Percentiles rank a stretch among this genome's conserved stretches.
Evolutionary conservation across 768 basidiomycete genomes (phyloP).

Genomic region (Atractiella rhizophila): DNA sequence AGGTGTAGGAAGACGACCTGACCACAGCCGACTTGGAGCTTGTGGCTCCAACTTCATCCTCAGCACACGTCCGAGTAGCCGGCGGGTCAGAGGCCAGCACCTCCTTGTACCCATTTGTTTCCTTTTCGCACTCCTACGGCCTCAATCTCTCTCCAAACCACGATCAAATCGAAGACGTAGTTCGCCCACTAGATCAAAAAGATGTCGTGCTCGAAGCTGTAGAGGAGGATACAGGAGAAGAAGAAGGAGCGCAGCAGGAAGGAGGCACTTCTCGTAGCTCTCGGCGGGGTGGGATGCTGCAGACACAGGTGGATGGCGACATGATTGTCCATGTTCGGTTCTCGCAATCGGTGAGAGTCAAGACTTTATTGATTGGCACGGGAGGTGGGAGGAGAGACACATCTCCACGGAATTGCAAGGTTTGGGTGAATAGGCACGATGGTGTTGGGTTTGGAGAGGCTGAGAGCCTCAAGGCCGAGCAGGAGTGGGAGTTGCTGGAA

Average conservation of each 20-base stretch:
- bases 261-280: too few relatives aligned
- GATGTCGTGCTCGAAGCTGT: too few relatives aligned
- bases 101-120: constrained; percentile 11
- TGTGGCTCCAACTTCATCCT: not conserved
- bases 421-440: constrained; percentile 9
- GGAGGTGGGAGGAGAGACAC: too few relatives aligned
- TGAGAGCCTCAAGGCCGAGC: not conserved
- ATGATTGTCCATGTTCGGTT: constrained; percentile 11
- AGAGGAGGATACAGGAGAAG: too few relatives aligned
- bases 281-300: constrained; percentile 6
- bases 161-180: not conserved
- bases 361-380: too few relatives aligned
- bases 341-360: constrained; percentile 10
- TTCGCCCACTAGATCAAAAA: constrained; percentile 7
- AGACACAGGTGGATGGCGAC: constrained; percentile 13
- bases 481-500: constrained; percentile 12
- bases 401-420: too few relatives aligned
- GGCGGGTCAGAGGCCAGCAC: not conserved
- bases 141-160: constrained; percentile 8
- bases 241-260: too few relatives aligned
- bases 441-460: constrained; percentile 9
- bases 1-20: too few relatives aligned
- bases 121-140: not conserved
- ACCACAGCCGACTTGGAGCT: too few relatives aligned
- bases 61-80: not conserved